Conservation (phyloP, 768 basidiomycete genomes). For the Boletus insuetus region DNA sequence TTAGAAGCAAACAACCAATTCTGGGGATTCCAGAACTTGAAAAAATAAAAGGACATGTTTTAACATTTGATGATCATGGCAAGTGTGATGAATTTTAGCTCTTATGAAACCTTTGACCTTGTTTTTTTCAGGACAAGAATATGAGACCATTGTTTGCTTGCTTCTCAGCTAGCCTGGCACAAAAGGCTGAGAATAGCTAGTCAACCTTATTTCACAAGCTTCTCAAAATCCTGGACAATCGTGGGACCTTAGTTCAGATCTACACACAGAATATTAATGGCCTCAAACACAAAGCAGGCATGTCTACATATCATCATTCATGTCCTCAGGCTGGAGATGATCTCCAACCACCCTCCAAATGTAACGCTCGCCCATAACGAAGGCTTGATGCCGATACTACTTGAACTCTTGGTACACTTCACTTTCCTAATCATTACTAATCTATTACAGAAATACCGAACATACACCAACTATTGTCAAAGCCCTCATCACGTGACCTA, state of each 20-base stretch:
- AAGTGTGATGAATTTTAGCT: background rate
- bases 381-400: too few species aligned
- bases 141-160: background rate
- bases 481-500: too few species aligned
- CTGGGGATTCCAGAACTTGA: too few species aligned
- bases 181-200: background rate
- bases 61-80: background rate
- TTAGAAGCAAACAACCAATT: too few species aligned
- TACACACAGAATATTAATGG: conserved; percentile 17
- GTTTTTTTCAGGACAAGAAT: background rate
- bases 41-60: too few species aligned
- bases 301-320: conserved; percentile 7
- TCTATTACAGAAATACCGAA: too few species aligned
- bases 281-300: conserved; percentile 7
- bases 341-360: background rate
- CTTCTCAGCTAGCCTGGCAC: background rate
- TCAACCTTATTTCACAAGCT: conserved; percentile 10
- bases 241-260: background rate
- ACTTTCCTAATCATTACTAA: too few species aligned
- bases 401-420: too few species aligned
- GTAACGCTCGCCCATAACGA: too few species aligned
- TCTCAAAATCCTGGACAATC: conserved; percentile 7
- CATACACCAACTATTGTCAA: too few species aligned
- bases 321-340: background rate
- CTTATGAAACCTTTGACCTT: background rate